phyloP scores from a whole-genome alignment of 1,139 yeast genomes.

The Scheffersomyces insectosa region DNA sequence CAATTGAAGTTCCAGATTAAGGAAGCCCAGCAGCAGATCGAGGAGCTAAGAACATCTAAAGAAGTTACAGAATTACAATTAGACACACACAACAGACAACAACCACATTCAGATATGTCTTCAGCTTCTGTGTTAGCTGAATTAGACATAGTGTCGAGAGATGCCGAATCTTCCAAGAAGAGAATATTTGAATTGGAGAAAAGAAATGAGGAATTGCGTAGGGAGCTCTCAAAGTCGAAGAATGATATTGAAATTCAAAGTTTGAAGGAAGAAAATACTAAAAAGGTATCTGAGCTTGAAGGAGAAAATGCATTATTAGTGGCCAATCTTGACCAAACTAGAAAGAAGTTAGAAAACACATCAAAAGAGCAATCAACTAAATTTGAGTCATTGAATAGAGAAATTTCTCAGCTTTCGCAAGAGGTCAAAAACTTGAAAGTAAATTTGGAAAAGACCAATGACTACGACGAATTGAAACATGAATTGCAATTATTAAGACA shows the following conservation, averaged over 20 bases:
- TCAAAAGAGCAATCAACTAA: conserved; percentile 35
- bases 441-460: conserved; percentile 48
- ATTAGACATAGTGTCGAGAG: conserved; percentile 68
- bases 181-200: conserved; percentile 72
- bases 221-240: conserved; percentile 57
- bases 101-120: conserved; percentile 10
- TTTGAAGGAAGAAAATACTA: conserved; percentile 34
- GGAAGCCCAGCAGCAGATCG: conserved; percentile 49
- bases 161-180: conserved; percentile 70
- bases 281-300: conserved; percentile 57
- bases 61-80: conserved; percentile 56
- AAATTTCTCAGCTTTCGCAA: conserved; percentile 44
- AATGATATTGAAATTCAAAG: conserved; percentile 40
- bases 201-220: conserved; percentile 72
- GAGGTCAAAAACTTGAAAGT: conserved; percentile 55
- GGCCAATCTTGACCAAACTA: conserved; percentile 61
- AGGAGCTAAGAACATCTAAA: conserved; percentile 56
- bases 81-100: conserved; percentile 36
- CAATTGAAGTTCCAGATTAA: conserved; percentile 45
- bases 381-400: conserved; percentile 42
- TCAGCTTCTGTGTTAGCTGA: conserved; percentile 46
- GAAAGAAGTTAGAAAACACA: conserved; percentile 32
- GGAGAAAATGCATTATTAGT: conserved; percentile 65
- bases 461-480: conserved; percentile 76
- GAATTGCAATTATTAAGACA: conserved; percentile 73